Evolutionary conservation across 106 monocot genomes (phyloP).

Genomic region (Phalaenopsis equestris): DNA sequence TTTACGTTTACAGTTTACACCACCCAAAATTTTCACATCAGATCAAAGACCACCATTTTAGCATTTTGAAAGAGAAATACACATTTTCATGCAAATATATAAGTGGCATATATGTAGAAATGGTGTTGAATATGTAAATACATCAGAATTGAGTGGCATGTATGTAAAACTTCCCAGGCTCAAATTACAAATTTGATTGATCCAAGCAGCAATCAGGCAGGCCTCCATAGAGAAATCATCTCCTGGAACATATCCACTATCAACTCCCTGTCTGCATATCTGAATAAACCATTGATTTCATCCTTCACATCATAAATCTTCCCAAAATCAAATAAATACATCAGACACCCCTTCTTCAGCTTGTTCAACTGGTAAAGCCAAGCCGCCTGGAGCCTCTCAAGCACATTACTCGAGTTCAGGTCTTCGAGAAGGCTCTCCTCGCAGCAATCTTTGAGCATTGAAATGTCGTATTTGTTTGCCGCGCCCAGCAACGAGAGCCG

Average conservation of each 20-base stretch:
- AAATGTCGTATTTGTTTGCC: conserved; percentile 76
- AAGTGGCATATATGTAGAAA: too few relatives aligned
- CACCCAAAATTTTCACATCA: too few relatives aligned
- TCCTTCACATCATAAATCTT: conserved; percentile 80
- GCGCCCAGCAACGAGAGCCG: conserved; percentile 55
- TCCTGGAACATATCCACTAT: conserved; percentile 93
- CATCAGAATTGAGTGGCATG: too few relatives aligned
- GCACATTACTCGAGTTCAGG: conserved; percentile 58
- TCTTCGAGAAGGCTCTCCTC: conserved; percentile 87
- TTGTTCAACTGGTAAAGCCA: conserved; percentile 79
- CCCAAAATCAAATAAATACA: conserved; percentile 77
- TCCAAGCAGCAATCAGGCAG: conserved; percentile 17
- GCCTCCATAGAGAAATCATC: conserved; percentile 67
- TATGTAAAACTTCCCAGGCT: too few relatives aligned
- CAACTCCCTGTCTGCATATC: conserved; percentile 63
- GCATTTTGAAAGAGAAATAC: too few relatives aligned
- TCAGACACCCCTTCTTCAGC: conserved; percentile 73
- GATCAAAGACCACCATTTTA: too few relatives aligned
- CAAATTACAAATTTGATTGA: too few relatives aligned
- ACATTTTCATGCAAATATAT: too few relatives aligned
- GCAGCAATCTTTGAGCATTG: conserved; percentile 69
- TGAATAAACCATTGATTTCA: conserved; percentile 62
- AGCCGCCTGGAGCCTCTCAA: conserved; percentile 74
- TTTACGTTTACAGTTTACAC: too few relatives aligned
- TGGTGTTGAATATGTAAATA: too few relatives aligned